Evolutionary conservation across 768 basidiomycete genomes (phyloP), one percentile per base, ranked within the genome.

Genomic region (Auriculariales sp.): DNA sequence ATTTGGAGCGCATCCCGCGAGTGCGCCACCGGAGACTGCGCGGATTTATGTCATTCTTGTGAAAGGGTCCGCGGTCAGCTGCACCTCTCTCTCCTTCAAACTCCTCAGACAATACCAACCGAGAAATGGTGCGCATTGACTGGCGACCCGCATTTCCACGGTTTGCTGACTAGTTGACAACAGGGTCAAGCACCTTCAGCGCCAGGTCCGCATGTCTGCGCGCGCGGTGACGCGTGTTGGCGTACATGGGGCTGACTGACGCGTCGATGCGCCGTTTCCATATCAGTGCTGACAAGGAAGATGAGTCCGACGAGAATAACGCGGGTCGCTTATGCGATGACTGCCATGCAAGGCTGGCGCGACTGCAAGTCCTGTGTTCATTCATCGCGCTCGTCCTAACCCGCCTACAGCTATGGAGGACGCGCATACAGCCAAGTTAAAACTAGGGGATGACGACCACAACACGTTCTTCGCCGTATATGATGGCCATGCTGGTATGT

Each of bases 151-250:
- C n/a, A n/a, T n/a, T n/a, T n/a, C n/a, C n/a, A n/a, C n/a, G n/a
- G n/a, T n/a, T n/a, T n/a, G n/a, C n/a, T n/a, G n/a, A n/a, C n/a
- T n/a, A n/a, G n/a, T n/a, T n/a, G 5, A n/a, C 22, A 11, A 9
- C 39, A 44, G 39, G 39, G 39, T 25, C 39, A 44, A 44, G 39
- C 39, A 19, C 39, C 39, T 19, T 44, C 39, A 22, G 39, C 39
- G 6, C 39, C 39, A 24, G 39, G 39, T 44, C 15, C 9, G 31
- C 31, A 7, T 9, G 19, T 5, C 4, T 44, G 6, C 7, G 22
- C 17, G 39, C 19, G 22, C 39, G 39, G 45, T 4, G 6, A 5
- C 22, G 4, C 11, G 39, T 25, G 39, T 44, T 12, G 39, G 15
- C 31, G 15, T 32, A 9, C 15, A 7, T 22, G 35, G n/a, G 22